Conservation (phyloP, 345 rosid genomes). For the Arabidopsis arenosa region DNA sequence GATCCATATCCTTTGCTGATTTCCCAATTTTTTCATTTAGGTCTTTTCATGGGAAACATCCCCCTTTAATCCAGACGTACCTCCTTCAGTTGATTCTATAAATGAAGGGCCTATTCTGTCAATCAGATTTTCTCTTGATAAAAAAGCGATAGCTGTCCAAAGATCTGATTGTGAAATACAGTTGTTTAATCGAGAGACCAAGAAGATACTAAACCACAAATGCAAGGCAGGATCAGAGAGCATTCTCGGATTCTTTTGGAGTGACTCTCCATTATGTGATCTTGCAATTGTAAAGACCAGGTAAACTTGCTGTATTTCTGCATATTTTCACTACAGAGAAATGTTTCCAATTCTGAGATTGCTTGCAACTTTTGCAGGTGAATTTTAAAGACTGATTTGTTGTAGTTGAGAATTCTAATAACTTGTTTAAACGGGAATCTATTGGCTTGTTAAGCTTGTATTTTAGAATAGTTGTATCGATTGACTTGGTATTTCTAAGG, state of each 20-base stretch:
- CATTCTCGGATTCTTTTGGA: slow-evolving; percentile 94
- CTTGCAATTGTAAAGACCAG: slow-evolving; percentile 91
- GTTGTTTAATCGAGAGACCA: slow-evolving; percentile 77
- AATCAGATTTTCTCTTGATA: slow-evolving; percentile 79
- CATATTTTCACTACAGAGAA: slow-evolving; percentile 13
- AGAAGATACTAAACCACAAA: slow-evolving; percentile 61
- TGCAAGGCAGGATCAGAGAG: slow-evolving; percentile 82
- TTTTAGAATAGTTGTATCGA: slow-evolving; percentile 7
- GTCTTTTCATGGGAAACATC: slow-evolving; percentile 83
- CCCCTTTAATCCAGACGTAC: slow-evolving; percentile 65
- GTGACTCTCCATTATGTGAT: slow-evolving; percentile 85
- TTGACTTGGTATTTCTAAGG: slow-evolving; percentile 6
- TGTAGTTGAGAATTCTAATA: slow-evolving; percentile 7
- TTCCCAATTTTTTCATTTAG: slow-evolving; percentile 46
- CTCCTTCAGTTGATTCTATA: slow-evolving; percentile 75
- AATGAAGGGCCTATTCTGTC: slow-evolving; percentile 80
- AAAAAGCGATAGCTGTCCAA: slow-evolving; percentile 78
- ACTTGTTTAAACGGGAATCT: slow-evolving; percentile 14
- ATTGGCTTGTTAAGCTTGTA: slow-evolving; percentile 1
- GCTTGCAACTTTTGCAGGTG: slow-evolving; percentile 17
- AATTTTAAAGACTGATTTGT: slow-evolving; percentile 9
- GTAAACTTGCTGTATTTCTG: slow-evolving; percentile 49
- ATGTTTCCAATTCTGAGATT: slow-evolving; percentile 16
- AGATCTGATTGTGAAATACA: slow-evolving; percentile 75
- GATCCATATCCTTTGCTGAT: slow-evolving; percentile 16